phyloP scores from a whole-genome alignment of 2,329 filamentous ascomycete species.

The Rutstroemia sp. region DNA sequence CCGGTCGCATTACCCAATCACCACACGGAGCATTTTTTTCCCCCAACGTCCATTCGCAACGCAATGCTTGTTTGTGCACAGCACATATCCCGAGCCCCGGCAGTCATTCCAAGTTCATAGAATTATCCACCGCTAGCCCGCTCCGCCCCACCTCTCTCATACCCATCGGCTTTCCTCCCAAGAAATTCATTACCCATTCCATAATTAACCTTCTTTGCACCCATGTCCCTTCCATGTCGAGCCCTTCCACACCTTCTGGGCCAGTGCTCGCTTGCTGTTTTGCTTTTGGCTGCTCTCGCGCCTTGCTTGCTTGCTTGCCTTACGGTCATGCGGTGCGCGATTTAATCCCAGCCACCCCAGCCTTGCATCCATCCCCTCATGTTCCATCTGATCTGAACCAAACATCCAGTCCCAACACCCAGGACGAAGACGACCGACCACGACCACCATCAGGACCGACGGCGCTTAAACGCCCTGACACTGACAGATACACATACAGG shows the following conservation, averaged over 20 bases:
- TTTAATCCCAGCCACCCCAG: not conserved
- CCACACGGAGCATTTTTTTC: not conserved
- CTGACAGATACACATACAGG: too few species aligned
- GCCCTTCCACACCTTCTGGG: not conserved
- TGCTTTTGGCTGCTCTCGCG: not conserved
- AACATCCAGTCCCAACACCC: not conserved
- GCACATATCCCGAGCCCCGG: too few species aligned
- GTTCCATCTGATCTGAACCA: not conserved
- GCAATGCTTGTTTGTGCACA: too few species aligned
- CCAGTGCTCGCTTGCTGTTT: not conserved
- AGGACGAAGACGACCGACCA: too few species aligned
- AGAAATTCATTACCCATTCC: not conserved
- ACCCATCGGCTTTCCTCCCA: not conserved
- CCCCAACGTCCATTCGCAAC: too few species aligned
- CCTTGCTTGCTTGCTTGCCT: not conserved
- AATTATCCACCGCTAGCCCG: not conserved
- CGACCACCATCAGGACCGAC: not conserved
- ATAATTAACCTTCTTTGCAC: not conserved
- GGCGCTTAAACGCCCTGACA: not conserved
- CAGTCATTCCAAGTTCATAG: too few species aligned
- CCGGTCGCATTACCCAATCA: conserved; percentile 9
- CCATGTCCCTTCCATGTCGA: not conserved
- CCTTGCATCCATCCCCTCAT: not conserved
- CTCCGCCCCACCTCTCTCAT: not conserved
- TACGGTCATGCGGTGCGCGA: not conserved